phyloP scores from a whole-genome alignment of 2,329 filamentous ascomycete species.

The Sphaerostilbella broomeana region DNA sequence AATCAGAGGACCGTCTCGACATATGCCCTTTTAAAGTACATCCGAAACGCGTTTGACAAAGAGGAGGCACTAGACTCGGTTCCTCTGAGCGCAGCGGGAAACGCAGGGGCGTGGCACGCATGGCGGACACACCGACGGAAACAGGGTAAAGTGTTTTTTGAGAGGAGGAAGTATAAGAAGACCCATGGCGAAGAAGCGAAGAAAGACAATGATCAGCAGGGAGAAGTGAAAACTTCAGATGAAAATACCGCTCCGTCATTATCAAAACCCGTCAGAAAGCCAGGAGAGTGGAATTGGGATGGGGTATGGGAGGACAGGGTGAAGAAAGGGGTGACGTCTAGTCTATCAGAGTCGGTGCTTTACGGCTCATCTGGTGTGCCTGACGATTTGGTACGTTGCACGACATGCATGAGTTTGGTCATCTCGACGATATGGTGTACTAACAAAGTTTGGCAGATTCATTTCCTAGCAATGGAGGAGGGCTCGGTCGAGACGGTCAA shows the following conservation, averaged over 20 bases:
- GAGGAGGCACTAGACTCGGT: constrained; percentile 70
- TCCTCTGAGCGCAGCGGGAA: constrained; percentile 75
- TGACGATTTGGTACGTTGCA: constrained; percentile 63
- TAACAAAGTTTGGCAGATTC: constrained; percentile 42
- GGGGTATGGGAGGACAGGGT: constrained; percentile 93
- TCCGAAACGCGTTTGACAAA: constrained; percentile 75
- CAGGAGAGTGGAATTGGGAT: constrained; percentile 95
- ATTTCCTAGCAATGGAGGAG: constrained; percentile 59
- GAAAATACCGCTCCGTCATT: constrained; percentile 1
- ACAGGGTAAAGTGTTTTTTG: constrained; percentile 20
- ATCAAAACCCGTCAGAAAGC: constrained; percentile 26
- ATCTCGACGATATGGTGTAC: constrained; percentile 2
- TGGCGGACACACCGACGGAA: constrained; percentile 66
- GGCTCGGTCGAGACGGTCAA: constrained; percentile 52
- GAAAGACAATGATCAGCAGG: constrained; percentile 6
- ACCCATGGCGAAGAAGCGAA: not conserved
- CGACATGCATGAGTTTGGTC: too few relatives aligned
- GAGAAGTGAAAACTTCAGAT: constrained; percentile 9
- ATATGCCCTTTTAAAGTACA: constrained; percentile 69
- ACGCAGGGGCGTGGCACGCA: constrained; percentile 88
- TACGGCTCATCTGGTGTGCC: constrained; percentile 58
- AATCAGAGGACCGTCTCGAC: constrained; percentile 44
- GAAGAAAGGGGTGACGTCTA: constrained; percentile 67
- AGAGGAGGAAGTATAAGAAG: not conserved
- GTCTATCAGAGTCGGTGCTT: constrained; percentile 70